Base-by-base conservation (phyloP, 2,329 filamentous ascomycete genomes). In the Phyllosticta citrichinensis region DNA sequence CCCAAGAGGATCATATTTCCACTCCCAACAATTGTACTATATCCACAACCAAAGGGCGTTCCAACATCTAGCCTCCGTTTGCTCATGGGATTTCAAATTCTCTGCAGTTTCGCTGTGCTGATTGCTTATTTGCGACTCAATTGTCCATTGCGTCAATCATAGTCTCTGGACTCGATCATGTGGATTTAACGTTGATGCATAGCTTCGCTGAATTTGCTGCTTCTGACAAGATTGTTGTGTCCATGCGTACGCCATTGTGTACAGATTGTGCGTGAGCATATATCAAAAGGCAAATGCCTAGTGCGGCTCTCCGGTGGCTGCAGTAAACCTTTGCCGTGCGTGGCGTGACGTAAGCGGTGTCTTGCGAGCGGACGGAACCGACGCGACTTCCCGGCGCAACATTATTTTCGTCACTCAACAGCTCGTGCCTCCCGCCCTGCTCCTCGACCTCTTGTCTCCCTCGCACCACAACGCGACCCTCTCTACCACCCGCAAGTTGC, bases 391-490 rank as follows among this genome's bases (percentile, higher is more conserved):
- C 53, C 40, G 40, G 27, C 17, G 40, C 53, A 61, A 61, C 57
- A 55, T 55, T 61, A 61, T 61, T 61, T 61, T 61, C 54, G 53
- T 33, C 56, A 22, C 47, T 47, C 50, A 30, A n/a, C 40, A 8
- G 40, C 40, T 47, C 14, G 56, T 50, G 17, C 53, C 58, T 35
- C 53, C 40, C 17, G 24, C 53, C 1, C 40, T n/a, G 24, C 58
- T 1, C 52, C 24, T 54, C 50, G 24, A 19, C 59, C 6, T 30
- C 27, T 10, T 30, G 6, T 53, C 40, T 27, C 53, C 52, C 47
- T 24, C 20, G 25, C 27, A 53, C 25, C 54, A 27, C 59, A 56
- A 27, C 40, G 11, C 53, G 27, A 53, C 51, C 22, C 47, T 17
- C 59, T 27, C 27, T n/a, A 20, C 22, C 30, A 24, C 19, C 59